Conservation (phyloP, 2,329 filamentous ascomycete species). For the Ophiostoma triangulosporum region DNA sequence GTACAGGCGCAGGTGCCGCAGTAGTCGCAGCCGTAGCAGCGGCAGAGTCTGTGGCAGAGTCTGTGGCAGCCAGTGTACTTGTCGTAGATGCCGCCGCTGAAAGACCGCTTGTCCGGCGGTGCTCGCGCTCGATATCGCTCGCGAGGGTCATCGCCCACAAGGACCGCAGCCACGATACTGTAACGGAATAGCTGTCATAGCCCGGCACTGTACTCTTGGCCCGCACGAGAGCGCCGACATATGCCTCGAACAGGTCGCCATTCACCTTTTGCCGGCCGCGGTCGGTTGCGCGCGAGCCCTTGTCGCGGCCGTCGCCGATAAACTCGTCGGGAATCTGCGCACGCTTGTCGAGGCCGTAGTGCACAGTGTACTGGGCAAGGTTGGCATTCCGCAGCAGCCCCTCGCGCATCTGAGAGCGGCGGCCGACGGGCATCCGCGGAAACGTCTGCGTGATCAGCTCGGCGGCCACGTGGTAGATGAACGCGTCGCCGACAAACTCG, state of each 20-base stretch:
- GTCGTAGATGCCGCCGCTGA: neutral
- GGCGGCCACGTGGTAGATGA: slow-evolving; percentile 62
- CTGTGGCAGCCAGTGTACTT: neutral
- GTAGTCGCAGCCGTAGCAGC: neutral
- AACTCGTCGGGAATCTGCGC: slow-evolving; percentile 42
- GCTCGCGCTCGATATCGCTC: slow-evolving; percentile 36
- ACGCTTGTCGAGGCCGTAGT: slow-evolving; percentile 57
- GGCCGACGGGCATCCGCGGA: slow-evolving; percentile 48
- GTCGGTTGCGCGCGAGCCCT: slow-evolving; percentile 27
- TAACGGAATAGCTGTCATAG: slow-evolving; percentile 42
- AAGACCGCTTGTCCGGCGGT: slow-evolving; percentile 14
- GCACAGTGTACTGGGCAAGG: slow-evolving; percentile 51
- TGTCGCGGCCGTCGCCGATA: slow-evolving; percentile 19
- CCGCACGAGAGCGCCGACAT: slow-evolving; percentile 65
- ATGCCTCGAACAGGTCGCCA: slow-evolving; percentile 84
- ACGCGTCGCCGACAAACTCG: slow-evolving; percentile 76
- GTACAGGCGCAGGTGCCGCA: neutral
- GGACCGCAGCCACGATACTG: slow-evolving; percentile 56
- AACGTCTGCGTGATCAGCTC: slow-evolving; percentile 62
- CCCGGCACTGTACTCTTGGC: slow-evolving; percentile 22
- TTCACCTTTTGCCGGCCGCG: slow-evolving; percentile 57
- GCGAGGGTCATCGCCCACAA: slow-evolving; percentile 58
- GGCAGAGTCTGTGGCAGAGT: neutral
- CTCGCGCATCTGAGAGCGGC: slow-evolving; percentile 65
- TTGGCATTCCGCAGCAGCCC: slow-evolving; percentile 69